phyloP scores from a whole-genome alignment of 1,284 basidiomycete species.

The Tylopilus sp. region DNA sequence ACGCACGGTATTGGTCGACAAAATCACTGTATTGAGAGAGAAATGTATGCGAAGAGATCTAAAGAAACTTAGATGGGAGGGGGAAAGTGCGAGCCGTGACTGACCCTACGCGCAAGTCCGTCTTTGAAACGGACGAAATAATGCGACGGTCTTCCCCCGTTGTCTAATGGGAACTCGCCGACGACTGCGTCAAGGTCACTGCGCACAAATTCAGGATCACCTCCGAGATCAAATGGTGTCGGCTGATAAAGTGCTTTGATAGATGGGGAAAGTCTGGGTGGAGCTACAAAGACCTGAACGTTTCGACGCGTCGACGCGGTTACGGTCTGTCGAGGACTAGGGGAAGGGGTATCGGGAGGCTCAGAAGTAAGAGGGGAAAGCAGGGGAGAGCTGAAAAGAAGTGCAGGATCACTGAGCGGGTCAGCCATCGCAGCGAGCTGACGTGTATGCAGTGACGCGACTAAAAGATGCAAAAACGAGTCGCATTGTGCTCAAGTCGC shows the following conservation, averaged over 20 bases:
- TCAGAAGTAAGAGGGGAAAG: constrained; percentile 32
- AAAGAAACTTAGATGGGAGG: constrained; percentile 6
- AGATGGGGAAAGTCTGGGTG: constrained; percentile 46
- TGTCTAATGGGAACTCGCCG: constrained; percentile 59
- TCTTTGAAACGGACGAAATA: constrained; percentile 70
- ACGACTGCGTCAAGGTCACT: constrained; percentile 61
- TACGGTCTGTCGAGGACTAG: constrained; percentile 4
- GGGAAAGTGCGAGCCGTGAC: constrained; percentile 16
- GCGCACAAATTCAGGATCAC: constrained; percentile 44
- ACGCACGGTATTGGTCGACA: constrained; percentile 69
- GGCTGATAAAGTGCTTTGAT: constrained; percentile 56
- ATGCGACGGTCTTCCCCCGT: constrained; percentile 51
- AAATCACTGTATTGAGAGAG: constrained; percentile 53
- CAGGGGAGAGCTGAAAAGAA: constrained; percentile 27
- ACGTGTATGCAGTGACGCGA: background rate
- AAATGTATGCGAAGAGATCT: constrained; percentile 59
- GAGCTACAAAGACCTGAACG: constrained; percentile 34
- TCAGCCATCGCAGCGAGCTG: constrained; percentile 27
- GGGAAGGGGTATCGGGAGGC: constrained; percentile 12
- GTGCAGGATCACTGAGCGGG: constrained; percentile 22
- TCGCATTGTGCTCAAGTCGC: background rate
- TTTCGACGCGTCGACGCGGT: constrained; percentile 27
- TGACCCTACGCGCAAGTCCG: constrained; percentile 71
- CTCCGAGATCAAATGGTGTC: constrained; percentile 45
- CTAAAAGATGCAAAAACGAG: background rate